Percentiles rank a stretch among this genome's conserved stretches.
Evolutionary conservation across 164 flowering plant species (phyloP).

Genomic region (Stephania japonica): DNA sequence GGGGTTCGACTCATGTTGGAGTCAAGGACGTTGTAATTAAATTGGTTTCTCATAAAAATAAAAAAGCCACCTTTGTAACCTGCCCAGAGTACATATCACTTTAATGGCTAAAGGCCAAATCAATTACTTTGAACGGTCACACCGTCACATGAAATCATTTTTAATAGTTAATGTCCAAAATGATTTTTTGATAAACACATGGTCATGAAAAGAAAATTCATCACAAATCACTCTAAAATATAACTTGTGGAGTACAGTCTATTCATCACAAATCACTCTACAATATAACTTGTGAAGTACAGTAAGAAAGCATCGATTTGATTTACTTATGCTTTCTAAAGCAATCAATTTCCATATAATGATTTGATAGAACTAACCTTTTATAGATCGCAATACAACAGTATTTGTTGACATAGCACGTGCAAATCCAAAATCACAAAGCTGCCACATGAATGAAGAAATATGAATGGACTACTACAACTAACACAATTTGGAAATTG

Average conservation of each 20-base stretch:
- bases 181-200: too few species aligned
- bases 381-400: conserved; percentile 89
- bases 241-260: not conserved
- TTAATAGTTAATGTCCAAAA: too few species aligned
- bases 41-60: too few species aligned
- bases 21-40: too few species aligned
- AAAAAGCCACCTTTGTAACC: too few species aligned
- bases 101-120: too few species aligned
- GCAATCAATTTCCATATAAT: not conserved
- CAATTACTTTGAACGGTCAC: too few species aligned
- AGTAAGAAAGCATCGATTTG: not conserved
- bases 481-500: not conserved
- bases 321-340: not conserved
- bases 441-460: conserved; percentile 39
- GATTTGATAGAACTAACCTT: conserved; percentile 43
- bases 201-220: too few species aligned
- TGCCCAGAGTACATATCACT: too few species aligned
- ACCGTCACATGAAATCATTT: too few species aligned
- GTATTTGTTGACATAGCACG: conserved; percentile 98
- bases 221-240: not conserved
- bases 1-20: too few species aligned
- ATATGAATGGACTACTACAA: conserved; percentile 1
- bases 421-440: conserved; percentile 99
- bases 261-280: not conserved
- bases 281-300: not conserved